Percentiles rank a stretch among this genome's conserved stretches.
phyloP scores from a whole-genome alignment of 768 basidiomycete species.

The Xerocomellus chrysenteron region DNA sequence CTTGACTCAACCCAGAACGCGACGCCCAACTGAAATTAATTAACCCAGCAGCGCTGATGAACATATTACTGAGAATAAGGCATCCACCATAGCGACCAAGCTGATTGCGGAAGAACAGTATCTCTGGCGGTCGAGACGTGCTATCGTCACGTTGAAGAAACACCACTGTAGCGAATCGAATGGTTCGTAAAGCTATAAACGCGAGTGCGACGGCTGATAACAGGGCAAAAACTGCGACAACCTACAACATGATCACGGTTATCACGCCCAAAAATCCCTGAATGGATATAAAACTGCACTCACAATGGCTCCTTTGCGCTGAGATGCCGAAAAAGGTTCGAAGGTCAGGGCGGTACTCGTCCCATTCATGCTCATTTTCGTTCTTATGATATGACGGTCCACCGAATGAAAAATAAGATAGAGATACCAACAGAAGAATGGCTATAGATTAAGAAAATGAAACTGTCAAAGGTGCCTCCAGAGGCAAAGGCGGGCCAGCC shows the following conservation, averaged over 20 bases:
- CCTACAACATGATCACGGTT: constrained; percentile 21
- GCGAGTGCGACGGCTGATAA: constrained; percentile 53
- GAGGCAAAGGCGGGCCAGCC: constrained; percentile 37
- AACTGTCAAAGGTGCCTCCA: constrained; percentile 29
- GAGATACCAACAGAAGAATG: neutral
- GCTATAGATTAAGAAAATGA: constrained; percentile 1
- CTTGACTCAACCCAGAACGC: constrained; percentile 44
- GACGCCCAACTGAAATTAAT: constrained; percentile 53
- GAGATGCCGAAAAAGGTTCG: constrained; percentile 12
- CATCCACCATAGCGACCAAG: constrained; percentile 68
- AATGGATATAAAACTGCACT: constrained; percentile 5
- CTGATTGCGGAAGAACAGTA: constrained; percentile 68
- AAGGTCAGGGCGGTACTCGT: constrained; percentile 1
- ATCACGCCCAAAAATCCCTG: neutral
- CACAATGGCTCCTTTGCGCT: constrained; percentile 19
- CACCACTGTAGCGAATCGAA: constrained; percentile 45
- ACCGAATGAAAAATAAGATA: neutral
- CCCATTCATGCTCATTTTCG: constrained; percentile 3
- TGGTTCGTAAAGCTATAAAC: constrained; percentile 47
- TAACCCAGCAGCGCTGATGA: constrained; percentile 52
- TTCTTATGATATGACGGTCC: neutral
- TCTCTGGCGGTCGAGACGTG: constrained; percentile 40
- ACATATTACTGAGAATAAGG: constrained; percentile 57
- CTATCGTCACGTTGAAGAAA: constrained; percentile 28
- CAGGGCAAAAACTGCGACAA: constrained; percentile 52